These are phyloP conservation scores for Benincasa hispida DNA, from an alignment of 306 rosid species.

Conservation along the genomic window DNA sequence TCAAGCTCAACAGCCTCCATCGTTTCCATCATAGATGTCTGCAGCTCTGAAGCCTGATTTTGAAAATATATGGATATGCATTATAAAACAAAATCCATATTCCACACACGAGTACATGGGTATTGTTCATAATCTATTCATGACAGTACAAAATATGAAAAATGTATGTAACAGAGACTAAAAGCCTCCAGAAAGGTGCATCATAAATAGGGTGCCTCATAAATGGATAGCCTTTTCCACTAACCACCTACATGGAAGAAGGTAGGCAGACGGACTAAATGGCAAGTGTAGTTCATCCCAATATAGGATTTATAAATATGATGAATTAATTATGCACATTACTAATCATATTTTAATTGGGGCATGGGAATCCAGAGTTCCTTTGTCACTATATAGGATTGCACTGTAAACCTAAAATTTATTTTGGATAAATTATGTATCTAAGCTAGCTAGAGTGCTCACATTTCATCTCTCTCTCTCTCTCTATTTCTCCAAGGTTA, in stretches of 20 bases:
- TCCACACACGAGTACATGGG: background rate
- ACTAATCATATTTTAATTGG: background rate
- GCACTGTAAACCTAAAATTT: background rate
- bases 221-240: background rate
- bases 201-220: conserved; percentile 1
- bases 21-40: conserved; percentile 81
- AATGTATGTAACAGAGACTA: background rate
- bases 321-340: background rate
- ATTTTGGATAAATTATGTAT: background rate
- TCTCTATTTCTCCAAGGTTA: background rate
- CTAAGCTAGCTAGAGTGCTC: background rate
- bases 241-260: background rate
- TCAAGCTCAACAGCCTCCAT: conserved; percentile 94
- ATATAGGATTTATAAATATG: background rate
- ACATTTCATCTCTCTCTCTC: background rate
- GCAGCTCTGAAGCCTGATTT: conserved; percentile 80
- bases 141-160: background rate
- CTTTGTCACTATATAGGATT: background rate
- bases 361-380: background rate
- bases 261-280: background rate
- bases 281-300: background rate
- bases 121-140: background rate
- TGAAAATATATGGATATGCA: conserved; percentile 9
- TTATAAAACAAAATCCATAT: background rate
- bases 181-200: background rate